Evolutionary conservation across 495 filamentous ascomycete genomes (phyloP).

Genomic region (Glonium stellatum): DNA sequence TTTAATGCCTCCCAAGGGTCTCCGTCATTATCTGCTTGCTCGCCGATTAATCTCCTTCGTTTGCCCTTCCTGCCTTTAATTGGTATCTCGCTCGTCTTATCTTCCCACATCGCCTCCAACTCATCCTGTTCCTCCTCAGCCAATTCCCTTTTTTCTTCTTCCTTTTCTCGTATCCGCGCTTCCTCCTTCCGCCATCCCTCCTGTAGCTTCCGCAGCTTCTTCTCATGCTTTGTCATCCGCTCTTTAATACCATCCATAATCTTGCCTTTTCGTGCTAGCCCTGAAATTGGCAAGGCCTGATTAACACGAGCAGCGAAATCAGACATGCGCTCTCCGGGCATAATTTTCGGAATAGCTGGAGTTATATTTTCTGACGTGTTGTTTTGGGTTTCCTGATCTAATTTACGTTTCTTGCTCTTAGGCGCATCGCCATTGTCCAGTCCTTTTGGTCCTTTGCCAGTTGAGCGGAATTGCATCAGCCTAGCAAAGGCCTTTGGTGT

Average conservation of each 20-base stretch:
- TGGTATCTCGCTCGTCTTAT: slow-evolving; percentile 44
- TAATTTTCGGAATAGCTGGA: slow-evolving; percentile 54
- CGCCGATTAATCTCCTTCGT: slow-evolving; percentile 38
- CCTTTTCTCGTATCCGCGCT: slow-evolving; percentile 47
- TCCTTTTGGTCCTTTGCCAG: slow-evolving; percentile 51
- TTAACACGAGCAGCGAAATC: slow-evolving; percentile 84
- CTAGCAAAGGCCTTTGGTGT: slow-evolving; percentile 79
- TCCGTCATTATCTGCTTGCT: slow-evolving; percentile 45
- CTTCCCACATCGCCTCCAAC: slow-evolving; percentile 41
- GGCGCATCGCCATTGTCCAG: slow-evolving; percentile 57
- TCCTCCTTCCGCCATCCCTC: slow-evolving; percentile 70
- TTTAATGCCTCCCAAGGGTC: slow-evolving; percentile 80
- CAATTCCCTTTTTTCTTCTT: slow-evolving; percentile 53
- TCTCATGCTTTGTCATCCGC: slow-evolving; percentile 68
- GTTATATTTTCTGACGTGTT: slow-evolving; percentile 8
- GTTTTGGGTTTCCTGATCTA: not conserved
- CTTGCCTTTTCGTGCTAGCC: slow-evolving; percentile 30
- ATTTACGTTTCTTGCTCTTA: slow-evolving; percentile 46
- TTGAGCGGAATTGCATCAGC: slow-evolving; percentile 61
- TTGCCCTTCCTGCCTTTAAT: slow-evolving; percentile 44
- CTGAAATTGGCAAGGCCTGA: slow-evolving; percentile 68
- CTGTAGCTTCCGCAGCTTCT: slow-evolving; percentile 73
- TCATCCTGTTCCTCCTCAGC: slow-evolving; percentile 60
- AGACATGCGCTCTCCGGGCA: slow-evolving; percentile 71
- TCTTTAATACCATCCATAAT: slow-evolving; percentile 49